These are phyloP conservation scores for Eutrema salsugineum DNA, from an alignment of 441 rosid genomes.

Conservation along the genomic window DNA sequence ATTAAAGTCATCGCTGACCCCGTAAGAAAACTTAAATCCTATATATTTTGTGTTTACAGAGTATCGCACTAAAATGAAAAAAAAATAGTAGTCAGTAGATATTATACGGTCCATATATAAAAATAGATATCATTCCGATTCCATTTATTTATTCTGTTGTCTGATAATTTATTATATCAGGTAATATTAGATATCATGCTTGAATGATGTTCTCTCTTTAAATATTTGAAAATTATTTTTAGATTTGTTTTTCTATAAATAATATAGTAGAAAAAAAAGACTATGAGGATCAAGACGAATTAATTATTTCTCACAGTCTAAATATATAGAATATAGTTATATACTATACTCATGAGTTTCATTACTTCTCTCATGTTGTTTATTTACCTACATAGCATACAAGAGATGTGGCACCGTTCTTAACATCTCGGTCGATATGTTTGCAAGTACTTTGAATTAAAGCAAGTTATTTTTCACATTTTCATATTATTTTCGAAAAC, in stretches of 20 bases:
- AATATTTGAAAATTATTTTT: not conserved
- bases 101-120: not conserved
- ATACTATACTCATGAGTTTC: not conserved
- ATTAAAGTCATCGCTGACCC: too few relatives aligned
- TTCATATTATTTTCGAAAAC: too few relatives aligned
- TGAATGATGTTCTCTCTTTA: not conserved
- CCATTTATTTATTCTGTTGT: not conserved
- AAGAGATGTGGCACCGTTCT: not conserved
- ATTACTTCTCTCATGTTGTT: not conserved
- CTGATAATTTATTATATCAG: not conserved
- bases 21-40: too few relatives aligned
- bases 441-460: not conserved
- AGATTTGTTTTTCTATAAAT: too few relatives aligned
- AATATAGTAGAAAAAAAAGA: not conserved
- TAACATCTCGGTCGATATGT: not conserved
- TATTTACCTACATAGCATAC: not conserved
- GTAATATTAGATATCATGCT: not conserved
- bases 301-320: not conserved
- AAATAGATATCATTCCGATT: not conserved
- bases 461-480: too few relatives aligned
- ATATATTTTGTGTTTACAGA: too few relatives aligned
- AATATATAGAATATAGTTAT: too few relatives aligned
- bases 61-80: too few relatives aligned
- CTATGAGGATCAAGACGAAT: not conserved
- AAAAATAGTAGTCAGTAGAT: not conserved